A percentile compares a stretch with the other conserved stretches of the same genome.
phyloP scores from a whole-genome alignment of 2,329 filamentous ascomycete genomes.

The Blastomyces emzantsi region DNA sequence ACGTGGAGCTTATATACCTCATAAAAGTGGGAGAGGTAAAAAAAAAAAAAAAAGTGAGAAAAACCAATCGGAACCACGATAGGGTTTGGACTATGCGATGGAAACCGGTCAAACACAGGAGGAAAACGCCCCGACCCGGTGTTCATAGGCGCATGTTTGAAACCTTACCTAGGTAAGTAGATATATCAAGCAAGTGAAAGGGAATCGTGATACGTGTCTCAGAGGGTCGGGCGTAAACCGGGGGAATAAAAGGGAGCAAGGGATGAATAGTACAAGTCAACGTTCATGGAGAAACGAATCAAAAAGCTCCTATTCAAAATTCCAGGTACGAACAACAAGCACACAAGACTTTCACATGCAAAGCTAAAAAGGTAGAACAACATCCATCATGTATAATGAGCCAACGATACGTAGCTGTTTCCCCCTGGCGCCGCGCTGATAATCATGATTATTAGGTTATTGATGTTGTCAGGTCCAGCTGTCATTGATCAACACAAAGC shows the following conservation, averaged over 20 bases:
- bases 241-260: conserved; percentile 4
- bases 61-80: not conserved
- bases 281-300: conserved; percentile 10
- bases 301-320: conserved; percentile 14
- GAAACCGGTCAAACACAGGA: not conserved
- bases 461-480: conserved; percentile 1
- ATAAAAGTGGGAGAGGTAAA: not conserved
- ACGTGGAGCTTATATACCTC: not conserved
- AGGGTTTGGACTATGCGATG: not conserved
- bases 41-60: not conserved
- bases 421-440: not conserved
- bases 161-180: conserved; percentile 5
- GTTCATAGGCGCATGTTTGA: not conserved
- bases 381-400: not conserved
- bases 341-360: not conserved
- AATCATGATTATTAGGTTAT: conserved; percentile 4
- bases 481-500: conserved; percentile 1
- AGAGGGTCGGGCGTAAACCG: conserved; percentile 11
- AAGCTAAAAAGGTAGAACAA: not conserved
- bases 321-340: not conserved
- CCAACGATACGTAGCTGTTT: not conserved
- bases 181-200: conserved; percentile 7
- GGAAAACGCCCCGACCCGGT: not conserved
- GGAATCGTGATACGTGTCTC: conserved; percentile 1
- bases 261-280: conserved; percentile 10